Evolutionary conservation across 345 rosid species (phyloP).

Genomic region (Eucalyptus decipiens): DNA sequence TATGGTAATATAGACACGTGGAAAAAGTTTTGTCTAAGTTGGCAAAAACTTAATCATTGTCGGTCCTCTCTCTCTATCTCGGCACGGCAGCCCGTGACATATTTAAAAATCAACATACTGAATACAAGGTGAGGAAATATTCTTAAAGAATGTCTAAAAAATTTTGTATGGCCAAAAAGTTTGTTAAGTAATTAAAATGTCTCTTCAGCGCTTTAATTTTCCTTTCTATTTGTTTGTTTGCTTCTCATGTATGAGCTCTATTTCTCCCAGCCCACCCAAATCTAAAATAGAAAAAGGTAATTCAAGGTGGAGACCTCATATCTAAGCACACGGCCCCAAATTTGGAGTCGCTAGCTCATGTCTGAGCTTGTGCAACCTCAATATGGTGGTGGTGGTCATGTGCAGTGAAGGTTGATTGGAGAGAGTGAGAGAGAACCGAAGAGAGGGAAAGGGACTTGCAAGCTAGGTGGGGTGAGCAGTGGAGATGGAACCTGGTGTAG

Average conservation of each 20-base stretch:
- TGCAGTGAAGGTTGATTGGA: neutral
- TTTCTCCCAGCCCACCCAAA: neutral
- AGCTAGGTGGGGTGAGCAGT: neutral
- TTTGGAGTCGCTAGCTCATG: neutral
- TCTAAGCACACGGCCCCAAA: neutral
- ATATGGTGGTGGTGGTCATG: neutral
- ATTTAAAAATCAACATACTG: neutral
- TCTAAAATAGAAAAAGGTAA: neutral
- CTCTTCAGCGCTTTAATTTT: neutral
- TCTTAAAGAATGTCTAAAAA: neutral
- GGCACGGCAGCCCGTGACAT: neutral
- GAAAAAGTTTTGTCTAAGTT: neutral
- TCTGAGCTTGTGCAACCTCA: neutral
- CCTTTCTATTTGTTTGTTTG: neutral
- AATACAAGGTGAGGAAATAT: neutral
- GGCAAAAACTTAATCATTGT: neutral
- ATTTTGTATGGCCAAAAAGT: neutral
- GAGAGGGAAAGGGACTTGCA: neutral
- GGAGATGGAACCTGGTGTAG: neutral
- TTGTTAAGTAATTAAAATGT: neutral
- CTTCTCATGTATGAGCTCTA: neutral
- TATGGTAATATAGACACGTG: neutral
- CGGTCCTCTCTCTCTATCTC: neutral
- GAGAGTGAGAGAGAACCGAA: neutral
- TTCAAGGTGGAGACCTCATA: neutral